Evolutionary conservation across 140 eudicot species (phyloP), one percentile per base, ranked within the genome.

Genomic region (Cichorium intybus): DNA sequence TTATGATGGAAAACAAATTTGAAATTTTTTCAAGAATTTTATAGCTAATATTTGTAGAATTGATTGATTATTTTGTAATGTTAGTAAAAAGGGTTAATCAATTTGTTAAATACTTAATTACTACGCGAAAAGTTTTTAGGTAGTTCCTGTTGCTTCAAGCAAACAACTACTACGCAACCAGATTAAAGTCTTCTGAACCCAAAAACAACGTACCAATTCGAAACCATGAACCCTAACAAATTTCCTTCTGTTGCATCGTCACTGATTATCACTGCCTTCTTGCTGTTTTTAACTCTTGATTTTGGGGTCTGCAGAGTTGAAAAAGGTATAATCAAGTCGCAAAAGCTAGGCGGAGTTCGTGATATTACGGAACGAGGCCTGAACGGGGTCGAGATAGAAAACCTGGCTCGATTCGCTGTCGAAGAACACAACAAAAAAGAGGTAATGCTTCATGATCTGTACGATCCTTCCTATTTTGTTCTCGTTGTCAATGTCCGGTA

Each of bases 331-430:
- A 16, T 23, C 6, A 37, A 37, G 7, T 3, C 7, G 45, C 45
- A 37, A 6, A 21, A 20, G 6, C 10, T 59, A 1, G 75, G 75
- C 18, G 61, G 31, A 22, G 48, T 70, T 23, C 68, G 68, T 60
- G 75, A 70, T 60, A 11, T 48, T 26, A 7, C 52, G 1, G 37
- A 24, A 23, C 35, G 5, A 39, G n/a, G 7, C 24, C 41, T 15
- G 20, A 68, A 78, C 26, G 64, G 24, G 5, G 0, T 35, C 3
- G 63, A 66, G 9, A 55, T 72, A 7, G 79, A 78, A 15, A 3
- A 6, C 51, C 83, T 78, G 18, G 83, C 79, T 14, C 57, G 75
- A 12, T 66, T 60, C n/a, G 83, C 83, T 5, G 62, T 73, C 7
- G 68, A 66, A 0, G 58, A 78, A 53, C 76, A 72, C 49, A 73